phyloP scores from a whole-genome alignment of 148 eudicot genomes.

The Silene latifolia region DNA sequence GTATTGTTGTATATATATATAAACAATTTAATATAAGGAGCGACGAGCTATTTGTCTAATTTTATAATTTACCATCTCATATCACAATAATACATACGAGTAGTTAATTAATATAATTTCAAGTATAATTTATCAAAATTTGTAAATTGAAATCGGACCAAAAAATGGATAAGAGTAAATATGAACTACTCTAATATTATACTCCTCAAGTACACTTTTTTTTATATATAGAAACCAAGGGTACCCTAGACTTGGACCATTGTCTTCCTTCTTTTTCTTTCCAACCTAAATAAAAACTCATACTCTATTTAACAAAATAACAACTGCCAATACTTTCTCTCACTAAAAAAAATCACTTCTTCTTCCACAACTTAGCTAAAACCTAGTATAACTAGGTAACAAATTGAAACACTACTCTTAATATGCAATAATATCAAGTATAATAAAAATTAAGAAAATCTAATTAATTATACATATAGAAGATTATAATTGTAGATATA shows the following conservation, averaged over 20 bases:
- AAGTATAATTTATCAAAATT: no score
- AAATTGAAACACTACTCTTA: no score
- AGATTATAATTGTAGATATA: not conserved
- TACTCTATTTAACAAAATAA: not conserved
- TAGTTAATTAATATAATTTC: no score
- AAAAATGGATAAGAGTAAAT: no score
- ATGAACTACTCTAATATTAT: no score
- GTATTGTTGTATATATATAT: no score
- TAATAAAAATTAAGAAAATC: not conserved
- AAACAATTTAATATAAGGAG: no score
- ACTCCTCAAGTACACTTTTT: not conserved
- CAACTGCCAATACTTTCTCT: conserved; percentile 7
- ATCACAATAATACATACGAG: no score
- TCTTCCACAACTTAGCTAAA: conserved; percentile 1
- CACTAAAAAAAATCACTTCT: not conserved
- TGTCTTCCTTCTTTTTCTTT: conserved; percentile 10
- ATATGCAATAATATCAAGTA: not conserved
- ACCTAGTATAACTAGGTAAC: not conserved
- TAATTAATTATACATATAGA: not conserved
- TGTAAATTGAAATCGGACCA: no score
- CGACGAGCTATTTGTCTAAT: no score
- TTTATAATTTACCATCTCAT: no score
- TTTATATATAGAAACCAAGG: conserved; percentile 21
- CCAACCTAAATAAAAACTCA: not conserved
- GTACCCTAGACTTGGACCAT: conserved; percentile 25